phyloP scores from a whole-genome alignment of 31 red algal species.

The Bonnemaisonia californica region DNA sequence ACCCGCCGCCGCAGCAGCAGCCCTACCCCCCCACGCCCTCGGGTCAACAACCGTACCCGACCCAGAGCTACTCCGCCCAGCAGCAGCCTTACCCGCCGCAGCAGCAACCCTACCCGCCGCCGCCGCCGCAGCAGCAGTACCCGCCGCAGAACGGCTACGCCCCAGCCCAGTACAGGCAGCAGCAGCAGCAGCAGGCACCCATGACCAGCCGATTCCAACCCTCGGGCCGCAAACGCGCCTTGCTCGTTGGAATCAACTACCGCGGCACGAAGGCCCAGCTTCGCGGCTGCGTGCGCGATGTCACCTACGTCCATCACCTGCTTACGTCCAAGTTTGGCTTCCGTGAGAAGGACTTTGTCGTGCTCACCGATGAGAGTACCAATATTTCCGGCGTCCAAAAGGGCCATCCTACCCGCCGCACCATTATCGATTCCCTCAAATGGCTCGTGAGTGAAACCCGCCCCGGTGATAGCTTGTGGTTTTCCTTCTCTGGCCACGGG shows the following conservation, averaged over 20 bases:
- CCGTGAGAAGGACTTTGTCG: slow-evolving; percentile 50
- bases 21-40: neutral
- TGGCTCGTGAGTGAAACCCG: slow-evolving; percentile 40
- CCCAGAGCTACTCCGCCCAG: neutral
- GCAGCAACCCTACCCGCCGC: neutral
- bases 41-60: neutral
- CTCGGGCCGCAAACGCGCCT: slow-evolving; percentile 53
- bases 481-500: slow-evolving; percentile 77
- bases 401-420: slow-evolving; percentile 40
- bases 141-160: slow-evolving; percentile 12
- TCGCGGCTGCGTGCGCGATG: slow-evolving; percentile 72
- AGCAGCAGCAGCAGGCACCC: neutral
- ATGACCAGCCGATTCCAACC: slow-evolving; percentile 43
- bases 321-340: slow-evolving; percentile 60
- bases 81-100: slow-evolving; percentile 12
- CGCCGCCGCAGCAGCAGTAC: slow-evolving; percentile 10
- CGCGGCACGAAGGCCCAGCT: slow-evolving; percentile 49
- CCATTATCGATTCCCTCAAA: slow-evolving; percentile 51
- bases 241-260: slow-evolving; percentile 79
- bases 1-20: neutral
- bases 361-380: slow-evolving; percentile 59
- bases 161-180: neutral
- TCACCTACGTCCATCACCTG: slow-evolving; percentile 70
- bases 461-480: slow-evolving; percentile 64
- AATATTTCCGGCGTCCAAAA: slow-evolving; percentile 41